Conservation (phyloP, 2,329 filamentous ascomycete species). For the Penicillium oxalicum region DNA sequence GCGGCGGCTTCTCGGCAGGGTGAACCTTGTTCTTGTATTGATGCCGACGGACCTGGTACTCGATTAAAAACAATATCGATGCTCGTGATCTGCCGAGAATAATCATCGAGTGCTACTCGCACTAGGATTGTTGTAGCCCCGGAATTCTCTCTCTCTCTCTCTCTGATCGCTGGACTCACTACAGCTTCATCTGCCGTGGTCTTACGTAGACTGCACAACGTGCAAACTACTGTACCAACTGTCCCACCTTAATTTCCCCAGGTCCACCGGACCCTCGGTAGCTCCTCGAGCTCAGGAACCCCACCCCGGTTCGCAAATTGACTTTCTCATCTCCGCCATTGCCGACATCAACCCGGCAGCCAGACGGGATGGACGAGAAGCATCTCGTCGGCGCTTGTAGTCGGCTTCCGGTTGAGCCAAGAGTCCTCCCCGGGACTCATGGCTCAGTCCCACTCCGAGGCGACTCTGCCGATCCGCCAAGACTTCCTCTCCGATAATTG, state of each 20-base stretch:
- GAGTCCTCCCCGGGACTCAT: no score
- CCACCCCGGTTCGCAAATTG: neutral
- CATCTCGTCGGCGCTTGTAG: neutral
- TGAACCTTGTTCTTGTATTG: neutral
- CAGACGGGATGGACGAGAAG: neutral
- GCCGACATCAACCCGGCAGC: neutral
- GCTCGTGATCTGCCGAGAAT: no score
- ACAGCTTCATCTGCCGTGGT: no score
- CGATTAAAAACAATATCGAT: no score
- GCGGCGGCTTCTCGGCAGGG: neutral
- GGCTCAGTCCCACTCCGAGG: neutral
- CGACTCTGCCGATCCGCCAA: slow-evolving; percentile 13
- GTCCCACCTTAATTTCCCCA: no score
- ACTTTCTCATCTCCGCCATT: neutral
- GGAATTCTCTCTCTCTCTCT: no score
- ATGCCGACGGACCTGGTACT: no score
- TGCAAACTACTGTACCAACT: neutral
- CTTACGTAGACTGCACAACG: neutral
- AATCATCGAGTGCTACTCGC: no score
- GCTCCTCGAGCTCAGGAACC: neutral
- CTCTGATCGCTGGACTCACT: no score
- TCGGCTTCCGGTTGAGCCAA: neutral
- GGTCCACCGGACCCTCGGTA: neutral
- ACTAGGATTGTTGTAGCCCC: no score
- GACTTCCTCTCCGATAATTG: slow-evolving; percentile 9